Evolutionary conservation across 805 yeast species (phyloP), one percentile per base, ranked within the genome.

Genomic region (Ogataea dorogensis): DNA sequence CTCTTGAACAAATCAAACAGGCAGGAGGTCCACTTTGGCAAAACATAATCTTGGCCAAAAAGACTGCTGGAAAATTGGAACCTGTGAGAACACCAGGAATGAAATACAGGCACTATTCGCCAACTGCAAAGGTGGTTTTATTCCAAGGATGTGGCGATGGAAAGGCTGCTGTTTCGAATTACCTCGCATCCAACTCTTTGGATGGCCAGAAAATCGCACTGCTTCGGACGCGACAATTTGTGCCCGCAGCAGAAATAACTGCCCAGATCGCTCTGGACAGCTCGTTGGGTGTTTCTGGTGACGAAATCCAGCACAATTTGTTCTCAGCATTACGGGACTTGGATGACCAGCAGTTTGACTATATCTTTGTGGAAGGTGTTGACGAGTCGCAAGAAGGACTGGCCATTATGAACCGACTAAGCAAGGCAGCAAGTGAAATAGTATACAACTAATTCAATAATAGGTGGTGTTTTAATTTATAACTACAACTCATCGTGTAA

Each of bases 101-200:
- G 98, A 93, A 93, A 56, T 93, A 93, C 58, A 79, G 85, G 49
- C 98, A 93, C 59, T 93, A 93, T 58, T 85, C 96, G 0, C 98
- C 98, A 3, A 72, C 73, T 2, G 96, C 97, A 0, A 77, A 73
- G 40, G 98, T 93, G 3, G 65, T 83, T 0, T 59, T 89, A 5
- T 77, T 87, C 44, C 60, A 67, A 16, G 70, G 76, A 17, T 66
- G 76, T 31, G 68, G 66, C 0, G 67, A 73, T 37, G 74, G 79
- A 0, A 46, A 40, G 51, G 10, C 27, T 5, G 35, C 51, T 1
- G 23, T 43, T 3, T 34, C 41, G 14, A 33, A 39, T 15, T 43
- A 43, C 12, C 32, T 51, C 18, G 33, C 19, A 5, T 23, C 18
- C 15, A 28, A 44, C 23, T 21, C 25, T 2, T 21, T 41, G 9